Base-by-base conservation (phyloP, 2,329 filamentous ascomycete species). In the Colletotrichum caudatum region DNA sequence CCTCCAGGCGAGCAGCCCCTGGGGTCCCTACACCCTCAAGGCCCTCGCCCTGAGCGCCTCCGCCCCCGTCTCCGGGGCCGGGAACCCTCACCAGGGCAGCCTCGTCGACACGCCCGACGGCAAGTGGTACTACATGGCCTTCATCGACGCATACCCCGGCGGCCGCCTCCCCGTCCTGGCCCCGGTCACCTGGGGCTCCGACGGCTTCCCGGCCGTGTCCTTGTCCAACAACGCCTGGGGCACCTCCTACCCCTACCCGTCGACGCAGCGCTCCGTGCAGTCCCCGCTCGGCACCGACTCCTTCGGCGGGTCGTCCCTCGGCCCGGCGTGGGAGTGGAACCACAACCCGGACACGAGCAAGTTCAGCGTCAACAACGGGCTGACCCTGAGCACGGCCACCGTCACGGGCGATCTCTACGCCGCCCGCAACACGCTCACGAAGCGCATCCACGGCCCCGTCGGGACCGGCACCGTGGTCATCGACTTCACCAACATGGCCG, bases 101-200 rank as follows among this genome's bases (percentile, higher is more conserved):
- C 78, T 90, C 11, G 82, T 90, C 5, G 81, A 87, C 59, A 88
- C 86, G 0, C 82, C 82, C 2, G 76, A 82, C 23, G 84, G 84
- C 0, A 78, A 84, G n/a, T 90, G 87, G 87, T 89, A 87, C 74
- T 90, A 87, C 74, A 84, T 89, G 76, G 82, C 84, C 0, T 90
- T 90, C 75, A 78, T 84, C 37, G 85, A 87, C 73, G 80, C 82
- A 0, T 90, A 87, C 72, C 88, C 88, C 0, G 83, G 81, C 8
- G 88, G 88, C 0, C 82, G 87, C 16, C 82, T 88, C 11, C 88
- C 88, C 0, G 85, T 88, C 2, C 78, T 88, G 3, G 87, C 87
- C 0, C 87, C 87, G 0, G 83, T 78, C 0, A 89, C 83, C 82
- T 82, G 80, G 1, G 70, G 75, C 0, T 84, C 88, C 59, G 69